A percentile compares a stretch with the other conserved stretches of the same genome.
Evolutionary conservation across 805 yeast genomes (phyloP).

Genomic region (Cyberlindnera saturnus): DNA sequence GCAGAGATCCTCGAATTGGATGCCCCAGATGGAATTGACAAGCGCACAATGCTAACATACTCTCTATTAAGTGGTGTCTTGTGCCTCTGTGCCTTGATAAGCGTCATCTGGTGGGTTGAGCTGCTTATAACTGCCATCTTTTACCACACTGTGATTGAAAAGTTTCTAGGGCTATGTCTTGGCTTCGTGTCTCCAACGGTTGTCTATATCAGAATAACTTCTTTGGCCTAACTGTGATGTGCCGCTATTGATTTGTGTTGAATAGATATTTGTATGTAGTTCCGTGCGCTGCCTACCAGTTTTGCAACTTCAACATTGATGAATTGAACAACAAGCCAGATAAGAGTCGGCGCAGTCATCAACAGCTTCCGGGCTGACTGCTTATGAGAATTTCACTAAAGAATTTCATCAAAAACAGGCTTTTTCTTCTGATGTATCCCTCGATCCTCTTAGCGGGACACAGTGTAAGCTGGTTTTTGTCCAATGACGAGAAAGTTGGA

Average conservation of each 20-base stretch:
- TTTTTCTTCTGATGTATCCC: constrained; percentile 7
- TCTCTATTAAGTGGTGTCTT: neutral
- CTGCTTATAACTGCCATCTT: constrained; percentile 10
- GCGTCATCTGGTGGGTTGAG: constrained; percentile 10
- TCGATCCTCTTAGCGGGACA: constrained; percentile 2
- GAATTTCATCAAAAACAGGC: constrained; percentile 1
- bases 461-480: neutral
- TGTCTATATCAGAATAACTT: neutral
- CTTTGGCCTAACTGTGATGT: no score
- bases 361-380: no score
- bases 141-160: constrained; percentile 12
- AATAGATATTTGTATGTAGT: no score
- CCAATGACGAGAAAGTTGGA: neutral
- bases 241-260: no score
- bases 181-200: constrained; percentile 4
- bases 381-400: neutral
- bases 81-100: neutral
- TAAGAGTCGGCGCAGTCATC: no score
- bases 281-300: no score
- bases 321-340: no score
- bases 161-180: constrained; percentile 4
- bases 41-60: neutral
- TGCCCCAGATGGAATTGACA: neutral
- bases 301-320: no score
- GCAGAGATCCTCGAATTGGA: constrained; percentile 1